Evolutionary conservation across 2,329 filamentous ascomycete species (phyloP), one percentile per base, ranked within the genome.

Genomic region (Diaporthe batatas): DNA sequence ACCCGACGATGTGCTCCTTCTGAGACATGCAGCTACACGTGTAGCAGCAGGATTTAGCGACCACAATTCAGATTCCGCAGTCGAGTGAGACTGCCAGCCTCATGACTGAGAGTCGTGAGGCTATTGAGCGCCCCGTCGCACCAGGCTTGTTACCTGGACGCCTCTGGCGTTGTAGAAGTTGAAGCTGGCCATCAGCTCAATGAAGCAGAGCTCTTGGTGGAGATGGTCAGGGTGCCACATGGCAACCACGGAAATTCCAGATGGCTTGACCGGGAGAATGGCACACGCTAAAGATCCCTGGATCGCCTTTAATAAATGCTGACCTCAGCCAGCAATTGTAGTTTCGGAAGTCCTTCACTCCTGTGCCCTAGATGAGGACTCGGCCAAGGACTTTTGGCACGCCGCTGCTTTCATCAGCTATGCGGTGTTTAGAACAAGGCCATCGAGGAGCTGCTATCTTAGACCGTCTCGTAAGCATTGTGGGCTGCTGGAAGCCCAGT

Each of bases 1-100:
- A 62, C 70, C 70, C 70, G 72, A 58, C 58, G 34, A 39, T 62
- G 70, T 65, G 70, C 70, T 65, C 64, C 70, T 70, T 49, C 49
- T 70, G 70, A 74, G 72, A 74, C 72, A 74, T 74, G 70, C 70
- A 72, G 70, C 70, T 54, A 72, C 69, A 74, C 62, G 64, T 72
- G 72, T 74, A 72, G 72, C 72, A 72, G 69, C 57, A 70, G 70
- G 70, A 72, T 74, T 70, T 58, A 65, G 70, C 72, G 70, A 70
- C 70, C 47, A 32, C n/a, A 51, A 49, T 21, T 29, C 51, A 74
- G 72, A 74, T 74, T 67, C 57, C 70, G 72, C 72, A 74, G 62
- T 47, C 44, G 47, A 72, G 55, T 47, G 54, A 68, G 57, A 64
- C 70, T 49, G 57, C 44, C 54, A 47, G 44, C 71, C 54, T 55